Conservation (phyloP, 305 asterid genomes). For the Petunia hybrid region DNA sequence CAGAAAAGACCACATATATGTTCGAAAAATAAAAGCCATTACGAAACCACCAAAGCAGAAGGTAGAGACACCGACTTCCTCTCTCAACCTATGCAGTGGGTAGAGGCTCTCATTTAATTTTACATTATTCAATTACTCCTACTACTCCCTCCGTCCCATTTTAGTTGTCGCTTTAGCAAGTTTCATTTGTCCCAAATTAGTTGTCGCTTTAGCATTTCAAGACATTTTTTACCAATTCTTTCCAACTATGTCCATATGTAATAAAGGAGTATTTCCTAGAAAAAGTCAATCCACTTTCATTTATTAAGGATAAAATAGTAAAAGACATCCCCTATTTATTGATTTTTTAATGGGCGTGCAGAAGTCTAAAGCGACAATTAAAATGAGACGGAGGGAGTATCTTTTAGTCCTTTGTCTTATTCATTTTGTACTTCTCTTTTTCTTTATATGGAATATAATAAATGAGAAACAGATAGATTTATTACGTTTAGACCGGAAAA, state of each 20-base stretch:
- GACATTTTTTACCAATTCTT: no score
- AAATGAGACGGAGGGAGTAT: neutral
- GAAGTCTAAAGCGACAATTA: no score
- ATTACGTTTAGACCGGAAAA: neutral
- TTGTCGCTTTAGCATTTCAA: no score
- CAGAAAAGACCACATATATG: conserved; percentile 20
- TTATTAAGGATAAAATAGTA: no score
- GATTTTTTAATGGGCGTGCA: neutral
- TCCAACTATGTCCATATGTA: no score
- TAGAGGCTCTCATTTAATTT: conserved; percentile 18
- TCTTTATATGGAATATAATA: neutral
- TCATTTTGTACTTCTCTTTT: conserved; percentile 16
- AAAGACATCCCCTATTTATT: neutral
- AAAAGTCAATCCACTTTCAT: no score
- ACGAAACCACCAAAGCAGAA: neutral
- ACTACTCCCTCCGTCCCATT: no score
- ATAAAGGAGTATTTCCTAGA: no score
- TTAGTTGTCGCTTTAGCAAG: no score
- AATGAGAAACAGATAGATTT: conserved; percentile 7
- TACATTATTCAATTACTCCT: neutral
- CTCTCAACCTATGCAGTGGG: neutral
- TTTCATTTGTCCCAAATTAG: no score
- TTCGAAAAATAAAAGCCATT: conserved; percentile 1
- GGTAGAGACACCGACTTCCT: conserved; percentile 30
- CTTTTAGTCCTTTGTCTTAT: conserved; percentile 2